A percentile compares a stretch with the other conserved stretches of the same genome.
phyloP scores from a whole-genome alignment of 495 filamentous ascomycete species.

The Hypoxylon intermedium region DNA sequence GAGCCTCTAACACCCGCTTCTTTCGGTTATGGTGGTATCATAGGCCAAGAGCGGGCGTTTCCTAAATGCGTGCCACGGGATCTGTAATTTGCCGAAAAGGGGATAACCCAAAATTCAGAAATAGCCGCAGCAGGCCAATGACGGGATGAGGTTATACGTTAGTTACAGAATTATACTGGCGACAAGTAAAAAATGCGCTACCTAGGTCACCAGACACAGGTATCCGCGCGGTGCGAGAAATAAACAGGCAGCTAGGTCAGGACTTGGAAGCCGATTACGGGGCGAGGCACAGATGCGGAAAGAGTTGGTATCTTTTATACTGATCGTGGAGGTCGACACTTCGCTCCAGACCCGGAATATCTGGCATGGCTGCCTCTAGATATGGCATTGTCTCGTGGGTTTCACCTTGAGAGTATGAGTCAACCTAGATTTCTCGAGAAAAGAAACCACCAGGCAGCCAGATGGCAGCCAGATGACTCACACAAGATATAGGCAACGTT shows the following conservation, averaged over 20 bases:
- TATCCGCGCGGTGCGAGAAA: slow-evolving; percentile 21
- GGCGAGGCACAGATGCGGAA: background rate
- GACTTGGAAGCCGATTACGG: slow-evolving; percentile 15
- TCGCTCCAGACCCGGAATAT: background rate
- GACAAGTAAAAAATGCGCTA: slow-evolving; percentile 8
- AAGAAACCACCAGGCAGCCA: slow-evolving; percentile 21
- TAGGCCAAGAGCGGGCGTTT: slow-evolving; percentile 31
- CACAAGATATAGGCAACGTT: slow-evolving; percentile 2
- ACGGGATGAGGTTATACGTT: slow-evolving; percentile 9
- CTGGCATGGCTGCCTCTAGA: slow-evolving; percentile 3
- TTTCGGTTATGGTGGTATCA: slow-evolving; percentile 24
- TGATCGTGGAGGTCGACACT: slow-evolving; percentile 7
- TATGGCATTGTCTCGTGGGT: slow-evolving; percentile 16
- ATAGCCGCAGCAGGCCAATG: slow-evolving; percentile 15
- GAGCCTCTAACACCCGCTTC: slow-evolving; percentile 24
- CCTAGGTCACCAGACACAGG: slow-evolving; percentile 12
- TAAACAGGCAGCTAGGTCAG: slow-evolving; percentile 3
- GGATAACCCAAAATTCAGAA: slow-evolving; percentile 29
- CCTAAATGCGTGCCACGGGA: slow-evolving; percentile 31
- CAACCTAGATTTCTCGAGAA: slow-evolving; percentile 18
- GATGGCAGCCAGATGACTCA: slow-evolving; percentile 23
- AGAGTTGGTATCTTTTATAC: slow-evolving; percentile 18
- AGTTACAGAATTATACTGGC: slow-evolving; percentile 10
- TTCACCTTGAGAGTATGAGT: slow-evolving; percentile 14
- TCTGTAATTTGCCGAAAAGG: slow-evolving; percentile 35